These are phyloP conservation scores for Neurospora hispaniola DNA, from an alignment of 495 filamentous ascomycete species.

Conservation along the genomic window DNA sequence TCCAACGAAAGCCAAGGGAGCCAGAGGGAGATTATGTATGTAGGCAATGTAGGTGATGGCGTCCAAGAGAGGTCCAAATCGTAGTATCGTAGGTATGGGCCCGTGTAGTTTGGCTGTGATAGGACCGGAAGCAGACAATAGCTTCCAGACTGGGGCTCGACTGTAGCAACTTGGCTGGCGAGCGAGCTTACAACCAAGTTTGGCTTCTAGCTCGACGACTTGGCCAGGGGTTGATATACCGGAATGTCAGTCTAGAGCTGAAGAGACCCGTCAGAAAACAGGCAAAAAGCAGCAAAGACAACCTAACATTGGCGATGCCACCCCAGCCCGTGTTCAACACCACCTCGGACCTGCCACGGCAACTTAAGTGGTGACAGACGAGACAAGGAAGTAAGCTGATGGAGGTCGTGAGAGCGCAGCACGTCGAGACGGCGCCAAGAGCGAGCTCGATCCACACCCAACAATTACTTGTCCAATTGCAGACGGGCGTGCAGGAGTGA, in stretches of 20 bases:
- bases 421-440: not conserved
- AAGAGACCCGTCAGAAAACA: not conserved
- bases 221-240: not conserved
- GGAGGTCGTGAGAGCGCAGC: not conserved
- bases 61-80: not conserved
- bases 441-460: not conserved
- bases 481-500: not conserved
- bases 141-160: not conserved
- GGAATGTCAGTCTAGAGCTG: not conserved
- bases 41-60: not conserved
- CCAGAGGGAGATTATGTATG: not conserved
- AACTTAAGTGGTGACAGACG: not conserved
- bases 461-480: not conserved
- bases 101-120: not conserved
- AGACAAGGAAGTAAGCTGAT: not conserved
- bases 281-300: not conserved
- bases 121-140: not conserved
- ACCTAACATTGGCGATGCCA: not conserved
- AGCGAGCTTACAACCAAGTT: not conserved
- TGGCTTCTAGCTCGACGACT: not conserved
- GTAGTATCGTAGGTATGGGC: not conserved
- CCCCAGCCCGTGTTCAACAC: not conserved
- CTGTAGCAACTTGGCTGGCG: not conserved
- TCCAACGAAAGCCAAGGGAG: not conserved
- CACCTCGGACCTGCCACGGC: not conserved